Evolutionary conservation across 495 filamentous ascomycete genomes (phyloP).

Genomic region (Neurospora pannonica): DNA sequence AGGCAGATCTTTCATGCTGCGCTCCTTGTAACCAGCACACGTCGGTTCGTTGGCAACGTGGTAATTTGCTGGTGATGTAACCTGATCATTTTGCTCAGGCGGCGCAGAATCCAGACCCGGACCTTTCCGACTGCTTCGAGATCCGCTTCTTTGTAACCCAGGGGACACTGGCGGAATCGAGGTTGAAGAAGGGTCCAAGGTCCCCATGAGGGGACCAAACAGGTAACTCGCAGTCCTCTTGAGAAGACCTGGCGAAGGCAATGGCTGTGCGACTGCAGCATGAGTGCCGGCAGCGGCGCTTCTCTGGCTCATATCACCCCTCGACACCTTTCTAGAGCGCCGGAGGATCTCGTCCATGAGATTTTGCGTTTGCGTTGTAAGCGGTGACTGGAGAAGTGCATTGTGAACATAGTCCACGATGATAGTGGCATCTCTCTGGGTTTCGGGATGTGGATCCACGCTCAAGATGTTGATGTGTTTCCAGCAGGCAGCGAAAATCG

Average conservation of each 20-base stretch:
- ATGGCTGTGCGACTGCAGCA: slow-evolving; percentile 28
- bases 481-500: slow-evolving; percentile 86
- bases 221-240: slow-evolving; percentile 47
- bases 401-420: slow-evolving; percentile 80
- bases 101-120: slow-evolving; percentile 55
- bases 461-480: slow-evolving; percentile 83
- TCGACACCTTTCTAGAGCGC: slow-evolving; percentile 43
- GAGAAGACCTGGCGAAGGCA: slow-evolving; percentile 37
- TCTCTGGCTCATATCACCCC: slow-evolving; percentile 38
- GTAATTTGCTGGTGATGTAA: slow-evolving; percentile 59
- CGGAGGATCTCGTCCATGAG: slow-evolving; percentile 64
- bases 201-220: slow-evolving; percentile 48
- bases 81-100: slow-evolving; percentile 69
- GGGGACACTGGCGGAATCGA: slow-evolving; percentile 26
- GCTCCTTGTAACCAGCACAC: slow-evolving; percentile 60
- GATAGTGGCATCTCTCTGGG: slow-evolving; percentile 69
- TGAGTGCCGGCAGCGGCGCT: slow-evolving; percentile 30
- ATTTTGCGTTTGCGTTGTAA: slow-evolving; percentile 57
- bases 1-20: slow-evolving; percentile 44
- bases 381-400: slow-evolving; percentile 63
- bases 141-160: slow-evolving; percentile 31
- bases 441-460: slow-evolving; percentile 90
- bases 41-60: slow-evolving; percentile 66
- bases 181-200: slow-evolving; percentile 23
- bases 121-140: slow-evolving; percentile 37